Evolutionary conservation across 768 basidiomycete genomes (phyloP).

Genomic region (Leccinellum rugosiceps): DNA sequence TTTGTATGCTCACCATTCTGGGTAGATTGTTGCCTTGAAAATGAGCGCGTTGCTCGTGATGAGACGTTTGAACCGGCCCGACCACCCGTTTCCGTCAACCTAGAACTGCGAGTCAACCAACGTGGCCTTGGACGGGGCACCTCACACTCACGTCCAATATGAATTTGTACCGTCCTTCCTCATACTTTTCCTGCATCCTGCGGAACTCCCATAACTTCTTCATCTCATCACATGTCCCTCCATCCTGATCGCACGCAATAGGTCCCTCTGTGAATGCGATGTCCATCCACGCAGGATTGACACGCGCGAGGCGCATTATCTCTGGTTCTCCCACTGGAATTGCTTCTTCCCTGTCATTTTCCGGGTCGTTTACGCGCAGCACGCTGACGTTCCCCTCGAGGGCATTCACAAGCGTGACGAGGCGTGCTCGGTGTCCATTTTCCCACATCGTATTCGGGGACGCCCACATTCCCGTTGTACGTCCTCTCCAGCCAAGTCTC

Average conservation of each 20-base stretch:
- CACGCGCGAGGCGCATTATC: conserved; percentile 33
- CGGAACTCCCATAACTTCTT: conserved; percentile 49
- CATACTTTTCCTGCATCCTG: conserved; percentile 37
- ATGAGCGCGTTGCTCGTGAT: conserved; percentile 60
- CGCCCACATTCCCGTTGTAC: conserved; percentile 63
- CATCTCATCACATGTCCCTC: conserved; percentile 40
- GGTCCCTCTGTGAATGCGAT: conserved; percentile 52
- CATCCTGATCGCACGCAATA: conserved; percentile 35
- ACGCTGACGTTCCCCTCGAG: conserved; percentile 38
- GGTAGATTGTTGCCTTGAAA: conserved; percentile 70
- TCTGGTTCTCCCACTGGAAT: conserved; percentile 36
- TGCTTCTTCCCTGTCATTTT: not conserved
- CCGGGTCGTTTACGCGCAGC: conserved; percentile 26
- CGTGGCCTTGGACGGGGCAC: not conserved
- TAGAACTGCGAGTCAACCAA: conserved; percentile 12
- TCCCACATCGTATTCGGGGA: conserved; percentile 42
- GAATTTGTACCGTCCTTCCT: conserved; percentile 61
- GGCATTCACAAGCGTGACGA: conserved; percentile 44
- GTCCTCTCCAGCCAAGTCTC: conserved; percentile 68
- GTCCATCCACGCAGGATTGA: conserved; percentile 60
- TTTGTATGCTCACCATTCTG: conserved; percentile 53
- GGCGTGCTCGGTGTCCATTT: conserved; percentile 45
- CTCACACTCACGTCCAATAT: conserved; percentile 48
- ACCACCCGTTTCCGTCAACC: conserved; percentile 69
- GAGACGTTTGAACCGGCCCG: conserved; percentile 63